Conservation (phyloP, 345 rosid species). For the Combretum micranthum region DNA sequence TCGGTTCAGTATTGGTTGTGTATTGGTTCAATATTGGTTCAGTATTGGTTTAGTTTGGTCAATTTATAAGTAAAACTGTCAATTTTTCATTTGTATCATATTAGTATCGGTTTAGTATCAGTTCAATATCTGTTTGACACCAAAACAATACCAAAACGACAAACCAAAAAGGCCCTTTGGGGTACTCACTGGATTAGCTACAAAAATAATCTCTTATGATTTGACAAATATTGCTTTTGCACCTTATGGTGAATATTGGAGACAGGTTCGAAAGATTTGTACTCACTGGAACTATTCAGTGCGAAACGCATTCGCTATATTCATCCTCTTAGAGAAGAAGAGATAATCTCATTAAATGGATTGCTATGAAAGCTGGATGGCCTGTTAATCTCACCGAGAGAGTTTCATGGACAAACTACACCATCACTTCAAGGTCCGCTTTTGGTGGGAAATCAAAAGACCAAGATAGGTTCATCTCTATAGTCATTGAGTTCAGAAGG, state of each 20-base stretch:
- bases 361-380: neutral
- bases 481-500: too few species aligned
- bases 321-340: conserved; percentile 18
- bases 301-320: conserved; percentile 20
- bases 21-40: too few species aligned
- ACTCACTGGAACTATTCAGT: conserved; percentile 14
- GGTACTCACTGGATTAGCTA: too few species aligned
- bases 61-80: too few species aligned
- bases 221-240: conserved; percentile 5
- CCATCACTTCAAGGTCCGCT: neutral
- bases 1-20: too few species aligned
- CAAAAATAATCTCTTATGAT: conserved; percentile 9
- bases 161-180: too few species aligned
- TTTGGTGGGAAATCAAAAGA: neutral
- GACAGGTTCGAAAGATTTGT: conserved; percentile 17
- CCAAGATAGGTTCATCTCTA: neutral
- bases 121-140: too few species aligned
- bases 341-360: conserved; percentile 6
- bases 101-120: too few species aligned
- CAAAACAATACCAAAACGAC: too few species aligned
- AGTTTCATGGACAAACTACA: neutral
- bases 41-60: too few species aligned
- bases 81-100: too few species aligned
- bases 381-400: neutral
- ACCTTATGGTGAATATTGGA: conserved; percentile 23